These are phyloP conservation scores for Petasospora rhodanensis DNA, from an alignment of 1,139 yeast genomes.

Conservation along the genomic window DNA sequence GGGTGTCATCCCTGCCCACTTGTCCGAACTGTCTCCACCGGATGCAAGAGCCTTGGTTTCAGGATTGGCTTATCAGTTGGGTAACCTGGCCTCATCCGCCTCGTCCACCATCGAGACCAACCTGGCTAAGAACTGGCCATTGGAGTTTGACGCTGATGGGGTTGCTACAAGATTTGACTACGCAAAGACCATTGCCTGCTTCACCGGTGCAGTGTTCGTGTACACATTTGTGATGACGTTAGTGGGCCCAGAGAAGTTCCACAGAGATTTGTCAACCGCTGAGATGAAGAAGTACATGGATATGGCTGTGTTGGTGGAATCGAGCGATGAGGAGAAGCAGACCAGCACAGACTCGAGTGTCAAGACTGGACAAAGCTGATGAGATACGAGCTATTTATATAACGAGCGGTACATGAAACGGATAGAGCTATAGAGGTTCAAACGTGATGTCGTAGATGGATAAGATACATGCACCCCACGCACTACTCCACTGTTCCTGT, in stretches of 20 bases:
- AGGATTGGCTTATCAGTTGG: constrained; percentile 55
- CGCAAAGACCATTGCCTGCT: constrained; percentile 52
- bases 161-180: constrained; percentile 30
- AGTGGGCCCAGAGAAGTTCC: constrained; percentile 51
- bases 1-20: constrained; percentile 53
- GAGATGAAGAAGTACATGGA: constrained; percentile 25
- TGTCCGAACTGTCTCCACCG: constrained; percentile 52
- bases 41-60: constrained; percentile 49
- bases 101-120: constrained; percentile 55
- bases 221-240: constrained; percentile 41
- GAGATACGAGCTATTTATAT: too few species aligned
- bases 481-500: too few species aligned
- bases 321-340: constrained; percentile 6
- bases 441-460: too few species aligned
- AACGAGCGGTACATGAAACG: too few species aligned
- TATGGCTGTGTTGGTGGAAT: constrained; percentile 15
- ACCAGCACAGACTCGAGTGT: background rate
- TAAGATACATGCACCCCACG: too few species aligned
- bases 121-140: constrained; percentile 46
- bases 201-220: constrained; percentile 54
- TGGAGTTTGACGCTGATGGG: constrained; percentile 23
- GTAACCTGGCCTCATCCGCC: constrained; percentile 55
- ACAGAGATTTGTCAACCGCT: constrained; percentile 28
- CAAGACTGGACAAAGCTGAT: too few species aligned
- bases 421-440: too few species aligned